These are phyloP conservation scores for Jatropha podagrica DNA, from an alignment of 441 rosid genomes.

Conservation along the genomic window DNA sequence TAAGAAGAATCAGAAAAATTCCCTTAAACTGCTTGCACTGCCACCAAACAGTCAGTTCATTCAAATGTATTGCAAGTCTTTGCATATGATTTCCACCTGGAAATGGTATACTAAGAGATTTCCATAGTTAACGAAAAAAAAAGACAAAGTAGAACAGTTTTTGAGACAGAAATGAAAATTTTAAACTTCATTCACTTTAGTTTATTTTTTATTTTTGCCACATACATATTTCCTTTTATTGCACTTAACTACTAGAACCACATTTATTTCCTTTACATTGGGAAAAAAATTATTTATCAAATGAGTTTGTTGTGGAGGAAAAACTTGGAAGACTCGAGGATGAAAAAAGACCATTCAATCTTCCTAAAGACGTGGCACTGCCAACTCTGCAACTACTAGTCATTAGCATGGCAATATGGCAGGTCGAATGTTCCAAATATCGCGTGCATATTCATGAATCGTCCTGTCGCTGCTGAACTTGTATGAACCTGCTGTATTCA, in stretches of 20 bases:
- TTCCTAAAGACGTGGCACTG: not conserved
- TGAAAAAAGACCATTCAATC: not conserved
- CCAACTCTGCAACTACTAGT: not conserved
- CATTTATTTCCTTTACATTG: slow-evolving; percentile 4
- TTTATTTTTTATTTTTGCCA: not conserved
- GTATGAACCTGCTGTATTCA: slow-evolving; percentile 86
- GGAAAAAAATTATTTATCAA: too few species aligned
- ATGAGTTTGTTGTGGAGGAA: too few species aligned
- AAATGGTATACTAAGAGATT: too few species aligned
- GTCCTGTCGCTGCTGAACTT: slow-evolving; percentile 98
- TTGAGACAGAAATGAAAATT: not conserved
- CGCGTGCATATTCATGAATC: slow-evolving; percentile 77
- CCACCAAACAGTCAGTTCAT: too few species aligned
- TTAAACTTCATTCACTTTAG: not conserved
- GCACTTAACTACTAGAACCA: not conserved
- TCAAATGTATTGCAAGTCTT: too few species aligned
- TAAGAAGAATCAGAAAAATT: too few species aligned
- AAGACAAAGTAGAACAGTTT: too few species aligned
- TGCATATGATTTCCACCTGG: too few species aligned
- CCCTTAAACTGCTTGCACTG: too few species aligned
- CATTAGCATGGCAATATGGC: slow-evolving; percentile 42
- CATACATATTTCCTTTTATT: not conserved
- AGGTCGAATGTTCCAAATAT: slow-evolving; percentile 80
- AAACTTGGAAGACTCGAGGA: not conserved
- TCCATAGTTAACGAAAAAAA: too few species aligned